These are phyloP conservation scores for Ananas comosus DNA, from an alignment of 176 grass and related monocot species.

Conservation along the genomic window DNA sequence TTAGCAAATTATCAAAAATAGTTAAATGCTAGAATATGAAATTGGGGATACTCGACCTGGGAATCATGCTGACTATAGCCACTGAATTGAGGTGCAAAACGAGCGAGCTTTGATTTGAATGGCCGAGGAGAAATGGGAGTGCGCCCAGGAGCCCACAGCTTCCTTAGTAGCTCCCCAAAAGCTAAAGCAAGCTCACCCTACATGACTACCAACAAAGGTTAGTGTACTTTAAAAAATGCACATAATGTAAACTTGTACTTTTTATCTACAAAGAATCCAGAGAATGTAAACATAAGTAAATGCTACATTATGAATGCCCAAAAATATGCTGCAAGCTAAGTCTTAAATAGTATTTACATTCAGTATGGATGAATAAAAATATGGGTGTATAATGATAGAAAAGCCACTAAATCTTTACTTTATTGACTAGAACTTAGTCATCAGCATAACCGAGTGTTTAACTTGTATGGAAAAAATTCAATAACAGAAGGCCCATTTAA, in stretches of 20 bases:
- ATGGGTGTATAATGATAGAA: too few species aligned
- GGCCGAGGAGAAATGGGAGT: slow-evolving; percentile 78
- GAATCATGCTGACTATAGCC: slow-evolving; percentile 98
- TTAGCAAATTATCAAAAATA: slow-evolving; percentile 10
- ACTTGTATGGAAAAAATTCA: too few species aligned
- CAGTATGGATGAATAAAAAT: too few species aligned
- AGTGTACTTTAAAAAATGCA: slow-evolving; percentile 45
- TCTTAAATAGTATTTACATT: too few species aligned
- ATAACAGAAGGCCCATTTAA: too few species aligned
- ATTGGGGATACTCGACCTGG: slow-evolving; percentile 38
- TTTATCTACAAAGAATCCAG: background rate
- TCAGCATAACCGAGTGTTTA: too few species aligned
- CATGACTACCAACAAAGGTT: slow-evolving; percentile 84
- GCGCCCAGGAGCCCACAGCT: slow-evolving; percentile 90
- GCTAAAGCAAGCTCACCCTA: slow-evolving; percentile 99
- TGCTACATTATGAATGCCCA: too few species aligned
- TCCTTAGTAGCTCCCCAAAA: slow-evolving; percentile 92
- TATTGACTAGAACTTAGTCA: too few species aligned
- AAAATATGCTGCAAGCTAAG: too few species aligned
- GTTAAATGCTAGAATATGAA: background rate
- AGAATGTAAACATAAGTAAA: too few species aligned
- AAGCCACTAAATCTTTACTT: too few species aligned
- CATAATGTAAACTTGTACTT: background rate
- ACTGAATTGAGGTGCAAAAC: slow-evolving; percentile 97
- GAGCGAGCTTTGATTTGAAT: slow-evolving; percentile 91